Base-by-base conservation (phyloP, 2,329 filamentous ascomycete genomes). In the Cladosporium sp. region DNA sequence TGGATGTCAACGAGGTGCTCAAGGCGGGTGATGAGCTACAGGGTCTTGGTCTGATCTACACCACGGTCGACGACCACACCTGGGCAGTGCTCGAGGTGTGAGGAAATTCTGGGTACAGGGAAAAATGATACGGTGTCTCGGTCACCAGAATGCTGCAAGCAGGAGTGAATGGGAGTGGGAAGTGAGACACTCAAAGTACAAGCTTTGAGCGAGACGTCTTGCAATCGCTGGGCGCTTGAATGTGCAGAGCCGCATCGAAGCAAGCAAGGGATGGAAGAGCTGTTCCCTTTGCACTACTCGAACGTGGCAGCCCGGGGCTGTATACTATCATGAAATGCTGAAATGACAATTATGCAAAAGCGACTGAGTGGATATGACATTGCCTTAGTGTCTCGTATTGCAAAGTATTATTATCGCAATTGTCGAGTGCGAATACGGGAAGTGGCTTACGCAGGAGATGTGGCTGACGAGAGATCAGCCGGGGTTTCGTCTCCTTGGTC, bases 41-140 rank as follows among this genome's bases (percentile, higher is more conserved):
- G 52, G 83, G 83, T 2, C 80, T 86, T 64, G 92, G 93, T 33
- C 76, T 92, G 72, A 91, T 97, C 69, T 99, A 92, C 80, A 92
- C 92, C 31, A 99, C 96, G 11, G 85, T 96, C 65, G 93, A 98
- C 79, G 94, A 98, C 74, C 86, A 91, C 78, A 98, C 94, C 0
- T 98, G 91, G 89, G 92, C 92, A 52, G 82, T 96, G 69, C 81
- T 97, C 67, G 91, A 96, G 66, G 86, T 84, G 68, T 89, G 77
- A 77, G 69, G 46, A 35, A 23, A n/a, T 46, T 3, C 21, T 23
- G 40, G n/a, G 11, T 3, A 12, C 5, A 14, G 23, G 23, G 21
- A 46, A n/a, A 11, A 46, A 46, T 23, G 40, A 46, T 16, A 11
- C 40, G 8, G 40, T 21, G n/a, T n/a, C 40, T 21, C 7, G 40